Conservation (phyloP, 2,329 filamentous ascomycete species). For the Xylaria digitata region DNA sequence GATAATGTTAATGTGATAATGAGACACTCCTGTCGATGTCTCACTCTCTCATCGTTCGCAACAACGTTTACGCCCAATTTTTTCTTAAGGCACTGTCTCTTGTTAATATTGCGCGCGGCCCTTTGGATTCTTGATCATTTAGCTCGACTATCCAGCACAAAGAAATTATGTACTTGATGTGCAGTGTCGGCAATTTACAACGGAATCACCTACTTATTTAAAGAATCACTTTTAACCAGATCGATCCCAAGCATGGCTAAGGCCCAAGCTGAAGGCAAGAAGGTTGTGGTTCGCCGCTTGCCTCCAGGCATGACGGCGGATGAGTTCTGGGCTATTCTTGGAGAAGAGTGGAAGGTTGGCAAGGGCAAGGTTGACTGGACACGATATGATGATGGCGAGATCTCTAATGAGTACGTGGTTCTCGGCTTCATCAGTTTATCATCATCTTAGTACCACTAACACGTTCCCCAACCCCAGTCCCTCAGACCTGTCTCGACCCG, state of each 20-base stretch:
- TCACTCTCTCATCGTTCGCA: constrained; percentile 9
- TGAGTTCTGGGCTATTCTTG: constrained; percentile 79
- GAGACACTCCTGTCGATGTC: constrained; percentile 3
- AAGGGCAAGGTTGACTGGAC: constrained; percentile 88
- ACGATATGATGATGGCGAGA: constrained; percentile 73
- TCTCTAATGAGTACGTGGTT: constrained; percentile 80
- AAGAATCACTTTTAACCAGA: constrained; percentile 52
- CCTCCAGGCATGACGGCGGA: constrained; percentile 84
- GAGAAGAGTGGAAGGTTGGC: constrained; percentile 83
- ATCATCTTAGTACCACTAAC: constrained; percentile 28
- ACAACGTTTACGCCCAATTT: constrained; percentile 4
- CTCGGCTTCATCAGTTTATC: constrained; percentile 23
- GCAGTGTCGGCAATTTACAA: constrained; percentile 40
- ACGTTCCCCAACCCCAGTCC: constrained; percentile 60
- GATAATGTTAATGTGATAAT: constrained; percentile 16
- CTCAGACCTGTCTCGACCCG: constrained; percentile 85
- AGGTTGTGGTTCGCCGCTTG: constrained; percentile 85
- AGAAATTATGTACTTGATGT: constrained; percentile 23
- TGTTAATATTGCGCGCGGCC: not conserved
- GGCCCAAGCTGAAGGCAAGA: constrained; percentile 73
- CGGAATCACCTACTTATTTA: constrained; percentile 50
- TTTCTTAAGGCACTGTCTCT: constrained; percentile 2
- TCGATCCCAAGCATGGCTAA: constrained; percentile 60
- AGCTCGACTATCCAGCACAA: not conserved
- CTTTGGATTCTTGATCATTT: not conserved